Conservation (phyloP, 495 filamentous ascomycete genomes). For the Hypoxylon intermedium region DNA sequence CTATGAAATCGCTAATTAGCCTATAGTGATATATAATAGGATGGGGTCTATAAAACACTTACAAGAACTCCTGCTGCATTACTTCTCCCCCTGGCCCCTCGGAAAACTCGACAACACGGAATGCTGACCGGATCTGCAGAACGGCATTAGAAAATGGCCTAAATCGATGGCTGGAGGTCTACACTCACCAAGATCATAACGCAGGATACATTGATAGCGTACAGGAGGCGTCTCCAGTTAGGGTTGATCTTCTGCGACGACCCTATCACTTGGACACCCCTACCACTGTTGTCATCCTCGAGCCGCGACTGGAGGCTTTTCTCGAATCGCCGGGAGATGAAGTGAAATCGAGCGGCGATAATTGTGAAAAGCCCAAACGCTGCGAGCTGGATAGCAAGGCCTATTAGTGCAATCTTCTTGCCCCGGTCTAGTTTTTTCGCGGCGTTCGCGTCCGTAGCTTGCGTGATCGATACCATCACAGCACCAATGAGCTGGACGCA, state of each 20-base stretch:
- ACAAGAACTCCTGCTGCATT: constrained; percentile 42
- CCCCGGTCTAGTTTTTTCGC: constrained; percentile 45
- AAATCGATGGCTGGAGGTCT: not conserved
- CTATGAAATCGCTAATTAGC: constrained; percentile 21
- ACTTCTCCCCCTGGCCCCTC: constrained; percentile 36
- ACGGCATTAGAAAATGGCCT: not conserved
- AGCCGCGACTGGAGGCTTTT: constrained; percentile 41
- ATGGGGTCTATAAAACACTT: constrained; percentile 13
- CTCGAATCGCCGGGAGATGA: constrained; percentile 50
- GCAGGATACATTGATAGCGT: constrained; percentile 43
- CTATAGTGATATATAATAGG: not conserved
- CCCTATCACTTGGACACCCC: constrained; percentile 44
- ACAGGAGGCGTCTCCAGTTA: constrained; percentile 45
- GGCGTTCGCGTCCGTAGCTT: constrained; percentile 36
- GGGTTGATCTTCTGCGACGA: constrained; percentile 43
- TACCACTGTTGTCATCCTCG: constrained; percentile 35
- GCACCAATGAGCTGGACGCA: constrained; percentile 47
- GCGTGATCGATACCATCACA: constrained; percentile 48
- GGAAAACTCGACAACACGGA: constrained; percentile 49
- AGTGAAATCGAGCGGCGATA: constrained; percentile 50
- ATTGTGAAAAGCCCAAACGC: constrained; percentile 49
- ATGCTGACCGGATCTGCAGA: constrained; percentile 49
- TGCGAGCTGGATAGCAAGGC: constrained; percentile 45
- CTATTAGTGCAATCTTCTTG: constrained; percentile 48
- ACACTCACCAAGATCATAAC: constrained; percentile 46